Conservation (phyloP, 352 stramenopile species). For the Pythium phragmiticola region DNA sequence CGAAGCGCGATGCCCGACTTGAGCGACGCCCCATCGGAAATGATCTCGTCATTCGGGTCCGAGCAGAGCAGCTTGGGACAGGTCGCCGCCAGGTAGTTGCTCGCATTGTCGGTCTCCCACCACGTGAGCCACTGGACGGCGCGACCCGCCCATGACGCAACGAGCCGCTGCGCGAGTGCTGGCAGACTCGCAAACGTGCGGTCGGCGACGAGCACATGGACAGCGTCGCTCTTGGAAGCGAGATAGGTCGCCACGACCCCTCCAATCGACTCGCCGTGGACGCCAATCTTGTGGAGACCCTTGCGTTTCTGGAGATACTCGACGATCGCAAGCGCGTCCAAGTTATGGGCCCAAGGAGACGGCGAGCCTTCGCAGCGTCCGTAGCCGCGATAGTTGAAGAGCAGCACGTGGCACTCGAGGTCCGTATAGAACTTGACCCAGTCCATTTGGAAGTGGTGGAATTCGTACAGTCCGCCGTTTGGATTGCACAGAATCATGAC, state of each 20-base stretch:
- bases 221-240: conserved; percentile 48
- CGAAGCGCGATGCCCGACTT: conserved; percentile 77
- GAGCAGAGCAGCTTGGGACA: conserved; percentile 85
- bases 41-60: conserved; percentile 81
- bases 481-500: conserved; percentile 81
- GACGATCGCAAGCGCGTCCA: conserved; percentile 72
- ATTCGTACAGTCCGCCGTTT: conserved; percentile 84
- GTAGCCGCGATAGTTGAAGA: conserved; percentile 89
- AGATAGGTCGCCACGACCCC: conserved; percentile 76
- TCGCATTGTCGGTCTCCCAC: conserved; percentile 81
- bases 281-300: conserved; percentile 51
- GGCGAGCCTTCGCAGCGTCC: conserved; percentile 65
- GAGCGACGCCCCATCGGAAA: conserved; percentile 75
- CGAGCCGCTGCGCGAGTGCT: conserved; percentile 73
- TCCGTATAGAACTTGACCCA: conserved; percentile 89
- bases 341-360: conserved; percentile 58
- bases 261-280: conserved; percentile 85
- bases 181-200: conserved; percentile 80
- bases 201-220: conserved; percentile 75
- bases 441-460: conserved; percentile 88
- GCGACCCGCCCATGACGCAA: conserved; percentile 68
- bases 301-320: conserved; percentile 61
- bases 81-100: conserved; percentile 67
- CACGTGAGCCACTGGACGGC: conserved; percentile 65
- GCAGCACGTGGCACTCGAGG: conserved; percentile 69